Evolutionary conservation across 2,329 filamentous ascomycete genomes (phyloP).

Genomic region (Bipolaris gigantea): DNA sequence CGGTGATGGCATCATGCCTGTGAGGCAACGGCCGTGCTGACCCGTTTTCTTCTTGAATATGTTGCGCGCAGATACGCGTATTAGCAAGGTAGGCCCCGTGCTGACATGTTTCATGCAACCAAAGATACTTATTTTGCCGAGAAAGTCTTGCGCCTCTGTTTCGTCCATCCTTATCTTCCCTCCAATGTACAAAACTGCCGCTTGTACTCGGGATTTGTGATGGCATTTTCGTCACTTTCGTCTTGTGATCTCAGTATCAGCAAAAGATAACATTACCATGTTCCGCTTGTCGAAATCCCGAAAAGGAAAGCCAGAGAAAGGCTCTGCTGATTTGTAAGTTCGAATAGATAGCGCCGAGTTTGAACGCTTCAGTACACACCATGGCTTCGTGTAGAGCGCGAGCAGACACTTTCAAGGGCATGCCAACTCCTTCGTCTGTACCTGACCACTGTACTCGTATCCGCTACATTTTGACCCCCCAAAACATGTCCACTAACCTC

Average conservation of each 20-base stretch:
- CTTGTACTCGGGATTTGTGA: background rate
- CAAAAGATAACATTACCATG: conserved; percentile 1
- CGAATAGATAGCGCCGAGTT: background rate
- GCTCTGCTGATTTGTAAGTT: conserved; percentile 8
- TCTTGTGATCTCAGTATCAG: background rate
- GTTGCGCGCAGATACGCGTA: conserved; percentile 7
- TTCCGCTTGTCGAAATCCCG: conserved; percentile 7
- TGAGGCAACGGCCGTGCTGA: conserved; percentile 4
- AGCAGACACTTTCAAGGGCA: background rate
- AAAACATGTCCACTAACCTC: background rate
- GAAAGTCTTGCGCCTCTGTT: background rate
- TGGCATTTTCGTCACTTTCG: background rate
- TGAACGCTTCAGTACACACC: background rate
- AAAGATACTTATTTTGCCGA: background rate
- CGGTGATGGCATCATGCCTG: conserved; percentile 7
- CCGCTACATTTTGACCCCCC: background rate
- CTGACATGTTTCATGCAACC: conserved; percentile 2
- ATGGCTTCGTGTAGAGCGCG: background rate
- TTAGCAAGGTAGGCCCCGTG: conserved; percentile 7
- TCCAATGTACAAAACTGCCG: background rate
- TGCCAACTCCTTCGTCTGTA: background rate
- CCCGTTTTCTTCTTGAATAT: background rate
- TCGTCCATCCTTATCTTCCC: background rate
- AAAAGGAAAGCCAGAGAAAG: conserved; percentile 3
- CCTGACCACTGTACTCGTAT: background rate